Evolutionary conservation across 1,284 basidiomycete species (phyloP), one percentile per base, ranked within the genome.

Genomic region (Rhodotorula sp.): DNA sequence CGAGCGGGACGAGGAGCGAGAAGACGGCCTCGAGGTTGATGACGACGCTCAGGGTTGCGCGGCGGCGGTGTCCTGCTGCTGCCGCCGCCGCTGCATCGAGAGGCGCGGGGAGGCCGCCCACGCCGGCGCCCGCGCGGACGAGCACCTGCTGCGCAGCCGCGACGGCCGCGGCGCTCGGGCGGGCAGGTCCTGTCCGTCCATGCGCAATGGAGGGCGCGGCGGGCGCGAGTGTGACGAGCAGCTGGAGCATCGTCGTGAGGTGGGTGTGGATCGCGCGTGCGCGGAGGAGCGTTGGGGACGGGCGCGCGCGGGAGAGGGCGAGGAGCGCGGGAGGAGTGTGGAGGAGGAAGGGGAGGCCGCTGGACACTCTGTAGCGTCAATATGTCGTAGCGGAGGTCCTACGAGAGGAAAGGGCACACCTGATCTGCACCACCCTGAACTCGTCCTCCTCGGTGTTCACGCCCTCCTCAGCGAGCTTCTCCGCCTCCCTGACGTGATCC

Each of bases 11-110:
- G 32, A 78, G 41, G 61, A 79, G 72, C 3, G 77, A 70, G 9
- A 76, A 36, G 46, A 80, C 63, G 21, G 74, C 76, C 25, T 80
- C 80, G 59, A 80, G 69, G 69, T 80, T 79, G 73, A 80, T 77
- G 48, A 77, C 75, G 66, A 80, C 71, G 7, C 66, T 64, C 53
- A 76, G 44, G 5, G 70, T 72, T 0, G 70, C 67, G 12, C 66
- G 64, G 4, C 63, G 65, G 10, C 73, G 66, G 15, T 2, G 50
- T n/a, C n/a, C 50, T 50, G 48, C 48, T 50, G 48, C 27, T n/a
- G 25, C 48, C n/a, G 46, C 21, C 22, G 46, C 21, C 19, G 46
- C 17, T 41, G 46, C 21, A 25, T 27, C 48, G 19, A n/a, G 27
- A 2, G 4, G 3, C 12, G 25, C 48, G 48, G 48, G 48, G 25